Base-by-base conservation (phyloP, 305 asterid species). In the Fraxinus greggii region DNA sequence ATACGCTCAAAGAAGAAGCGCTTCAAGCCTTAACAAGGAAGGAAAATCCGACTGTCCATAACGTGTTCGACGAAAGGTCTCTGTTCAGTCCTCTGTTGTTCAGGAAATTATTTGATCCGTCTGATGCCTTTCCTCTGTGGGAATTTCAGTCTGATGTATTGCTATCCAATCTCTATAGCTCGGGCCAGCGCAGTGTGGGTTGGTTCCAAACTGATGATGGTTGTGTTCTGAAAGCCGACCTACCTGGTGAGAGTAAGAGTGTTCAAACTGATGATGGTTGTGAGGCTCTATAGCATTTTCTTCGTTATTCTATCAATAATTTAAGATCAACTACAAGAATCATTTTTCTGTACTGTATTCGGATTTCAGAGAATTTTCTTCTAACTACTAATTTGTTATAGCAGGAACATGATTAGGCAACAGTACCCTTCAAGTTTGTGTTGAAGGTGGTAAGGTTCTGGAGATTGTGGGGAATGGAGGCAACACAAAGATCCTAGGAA, bases 121-220 rank as follows among this genome's bases (percentile, higher is more conserved):
- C 96, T 17, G 98, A 94, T 78, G 98, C 97, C 7, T 93, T 93
- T 63, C 98, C 98, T 0, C 77, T 95, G 0, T 95, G 97, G 98
- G 98, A 95, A 81, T 95, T 93, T 31, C 92, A 95, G 5, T 79
- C 95, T 0, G 89, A 86, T 29, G 88, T 83, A 33, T 77, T 93
- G 84, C 79, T 92, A 79, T 84, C 88, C 5, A 89, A 74, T 81
- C 77, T 77, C 1, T 28, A 80, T 12, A 26, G 74, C 78, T 83
- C 89, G 5, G 74, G 81, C 33, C 86, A 76, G 32, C 86, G 86
- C 74, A 76, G 36, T n/a, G 88, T 91, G 63, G 95, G 93, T 45
- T 94, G 98, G 97, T 78, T 51, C 59, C 92, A 91, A 72, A 90
- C 93, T 0, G 92, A 91, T 15, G 5, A 79, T 3, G 88, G 86